A percentile compares a stretch with the other conserved stretches of the same genome.
Evolutionary conservation across 1,139 yeast genomes (phyloP).

Genomic region (Suhomyces choctaworum): DNA sequence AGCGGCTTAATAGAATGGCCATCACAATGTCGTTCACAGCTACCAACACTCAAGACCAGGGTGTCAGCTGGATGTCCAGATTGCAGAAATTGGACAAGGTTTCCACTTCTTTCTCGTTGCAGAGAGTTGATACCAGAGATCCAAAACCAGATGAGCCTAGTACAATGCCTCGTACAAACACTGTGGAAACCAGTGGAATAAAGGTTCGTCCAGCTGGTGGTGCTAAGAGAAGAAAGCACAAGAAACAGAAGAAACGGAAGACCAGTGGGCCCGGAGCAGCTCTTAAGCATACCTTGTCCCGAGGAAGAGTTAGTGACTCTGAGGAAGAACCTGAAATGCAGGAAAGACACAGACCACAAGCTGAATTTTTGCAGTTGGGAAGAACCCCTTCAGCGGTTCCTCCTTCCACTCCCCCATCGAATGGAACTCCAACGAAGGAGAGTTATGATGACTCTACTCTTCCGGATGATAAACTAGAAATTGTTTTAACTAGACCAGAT

Average conservation of each 20-base stretch:
- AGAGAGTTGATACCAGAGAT: slow-evolving; percentile 64
- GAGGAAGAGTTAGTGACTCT: slow-evolving; percentile 27
- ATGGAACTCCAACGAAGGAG: slow-evolving; percentile 14
- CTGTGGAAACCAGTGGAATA: slow-evolving; percentile 64
- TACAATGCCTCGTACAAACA: slow-evolving; percentile 26
- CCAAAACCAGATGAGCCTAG: slow-evolving; percentile 17
- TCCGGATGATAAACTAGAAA: slow-evolving; percentile 14
- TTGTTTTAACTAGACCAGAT: neutral
- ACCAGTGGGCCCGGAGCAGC: slow-evolving; percentile 26
- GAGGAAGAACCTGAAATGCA: slow-evolving; percentile 19
- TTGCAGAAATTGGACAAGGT: slow-evolving; percentile 74
- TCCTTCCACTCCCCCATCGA: slow-evolving; percentile 8
- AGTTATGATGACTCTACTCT: slow-evolving; percentile 13
- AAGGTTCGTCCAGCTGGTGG: slow-evolving; percentile 84
- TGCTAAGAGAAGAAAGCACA: slow-evolving; percentile 50
- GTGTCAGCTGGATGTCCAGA: slow-evolving; percentile 80
- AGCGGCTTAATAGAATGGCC: slow-evolving; percentile 86
- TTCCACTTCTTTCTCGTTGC: slow-evolving; percentile 77
- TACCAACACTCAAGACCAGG: slow-evolving; percentile 62
- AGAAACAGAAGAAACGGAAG: slow-evolving; percentile 38
- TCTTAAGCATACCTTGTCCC: slow-evolving; percentile 35
- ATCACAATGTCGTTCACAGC: slow-evolving; percentile 86
- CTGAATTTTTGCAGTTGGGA: slow-evolving; percentile 47
- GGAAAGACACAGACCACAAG: slow-evolving; percentile 40
- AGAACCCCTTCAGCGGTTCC: slow-evolving; percentile 23